These are phyloP conservation scores for Puccinia sorghi DNA, from an alignment of 1,284 basidiomycete genomes.

Conservation along the genomic window DNA sequence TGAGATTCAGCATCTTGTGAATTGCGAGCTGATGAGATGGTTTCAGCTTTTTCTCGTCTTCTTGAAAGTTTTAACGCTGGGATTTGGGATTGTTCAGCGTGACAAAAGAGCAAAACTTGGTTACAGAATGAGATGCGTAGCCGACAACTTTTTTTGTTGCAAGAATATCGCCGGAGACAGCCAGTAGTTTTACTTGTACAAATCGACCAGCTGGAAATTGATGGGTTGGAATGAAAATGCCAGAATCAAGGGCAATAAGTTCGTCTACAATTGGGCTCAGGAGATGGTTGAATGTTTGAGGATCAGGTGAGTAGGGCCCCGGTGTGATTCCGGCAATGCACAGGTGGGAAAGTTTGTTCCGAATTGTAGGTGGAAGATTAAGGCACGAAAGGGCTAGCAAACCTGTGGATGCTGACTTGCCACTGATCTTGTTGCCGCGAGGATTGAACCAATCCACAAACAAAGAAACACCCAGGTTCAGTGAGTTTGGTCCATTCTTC, in stretches of 20 bases:
- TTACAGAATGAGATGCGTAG: too few species aligned
- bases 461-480: constrained; percentile 11
- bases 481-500: background rate
- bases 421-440: constrained; percentile 34
- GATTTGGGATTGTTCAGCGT: too few species aligned
- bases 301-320: background rate
- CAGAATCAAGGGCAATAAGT: background rate
- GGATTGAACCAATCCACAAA: constrained; percentile 46
- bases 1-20: too few species aligned
- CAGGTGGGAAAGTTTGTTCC: constrained; percentile 14
- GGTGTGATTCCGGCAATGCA: background rate
- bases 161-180: too few species aligned
- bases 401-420: constrained; percentile 19
- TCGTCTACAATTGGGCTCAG: background rate
- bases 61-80: too few species aligned
- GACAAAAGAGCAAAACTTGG: too few species aligned
- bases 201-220: too few species aligned
- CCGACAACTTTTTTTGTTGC: too few species aligned
- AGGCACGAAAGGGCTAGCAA: constrained; percentile 29
- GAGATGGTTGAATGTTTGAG: background rate
- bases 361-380: constrained; percentile 28
- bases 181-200: too few species aligned
- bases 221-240: background rate
- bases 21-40: too few species aligned
- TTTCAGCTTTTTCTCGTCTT: too few species aligned